Evolutionary conservation across 208 protist species (phyloP).

Genomic region (Acanthamoeba triangularis): DNA sequence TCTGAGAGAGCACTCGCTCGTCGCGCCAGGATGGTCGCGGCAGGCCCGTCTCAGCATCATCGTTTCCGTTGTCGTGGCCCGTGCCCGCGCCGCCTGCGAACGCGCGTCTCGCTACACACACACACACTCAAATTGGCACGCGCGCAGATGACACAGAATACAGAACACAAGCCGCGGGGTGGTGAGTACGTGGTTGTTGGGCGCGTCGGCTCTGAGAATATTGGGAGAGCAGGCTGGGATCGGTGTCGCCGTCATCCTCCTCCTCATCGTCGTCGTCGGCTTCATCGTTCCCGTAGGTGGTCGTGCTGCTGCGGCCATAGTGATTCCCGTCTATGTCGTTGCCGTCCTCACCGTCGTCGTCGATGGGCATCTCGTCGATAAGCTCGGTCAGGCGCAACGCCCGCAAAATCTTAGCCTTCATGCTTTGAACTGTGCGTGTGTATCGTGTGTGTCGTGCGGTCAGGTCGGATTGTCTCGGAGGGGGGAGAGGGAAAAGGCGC

Average conservation of each 20-base stretch:
- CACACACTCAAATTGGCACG: background rate
- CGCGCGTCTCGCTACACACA: background rate
- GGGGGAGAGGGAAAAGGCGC: conserved; percentile 47
- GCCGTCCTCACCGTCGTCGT: conserved; percentile 39
- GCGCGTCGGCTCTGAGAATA: conserved; percentile 8
- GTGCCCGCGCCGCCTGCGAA: background rate
- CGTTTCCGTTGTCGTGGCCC: conserved; percentile 21
- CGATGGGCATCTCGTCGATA: conserved; percentile 7
- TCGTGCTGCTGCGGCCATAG: background rate
- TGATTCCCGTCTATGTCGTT: background rate
- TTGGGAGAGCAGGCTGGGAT: background rate
- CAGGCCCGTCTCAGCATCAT: conserved; percentile 11
- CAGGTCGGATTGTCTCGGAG: conserved; percentile 14
- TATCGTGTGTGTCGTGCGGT: background rate
- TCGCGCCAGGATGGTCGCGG: conserved; percentile 3
- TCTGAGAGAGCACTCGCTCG: background rate
- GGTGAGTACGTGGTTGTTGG: background rate
- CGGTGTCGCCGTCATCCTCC: conserved; percentile 18
- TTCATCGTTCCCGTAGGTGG: conserved; percentile 3
- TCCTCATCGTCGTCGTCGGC: background rate
- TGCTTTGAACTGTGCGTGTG: background rate
- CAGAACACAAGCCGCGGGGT: background rate
- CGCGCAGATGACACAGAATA: background rate
- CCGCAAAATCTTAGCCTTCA: background rate
- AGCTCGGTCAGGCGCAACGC: conserved; percentile 35